A percentile compares a stretch with the other conserved stretches of the same genome.
These are phyloP conservation scores for Phanerodontia chrysosporium DNA, from an alignment of 768 basidiomycete species.

Conservation along the genomic window DNA sequence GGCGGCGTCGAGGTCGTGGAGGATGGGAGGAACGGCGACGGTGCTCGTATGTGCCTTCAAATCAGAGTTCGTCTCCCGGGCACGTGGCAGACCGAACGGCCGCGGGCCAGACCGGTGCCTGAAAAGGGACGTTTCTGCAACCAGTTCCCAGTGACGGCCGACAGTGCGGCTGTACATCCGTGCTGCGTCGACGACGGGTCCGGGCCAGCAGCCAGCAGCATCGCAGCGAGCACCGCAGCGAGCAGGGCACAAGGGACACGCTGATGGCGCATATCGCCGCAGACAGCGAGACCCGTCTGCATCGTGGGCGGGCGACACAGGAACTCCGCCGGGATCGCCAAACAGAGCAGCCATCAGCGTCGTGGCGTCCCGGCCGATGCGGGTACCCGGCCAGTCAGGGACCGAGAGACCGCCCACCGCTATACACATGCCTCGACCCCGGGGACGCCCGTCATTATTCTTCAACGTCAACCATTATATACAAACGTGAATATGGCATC, in stretches of 20 bases:
- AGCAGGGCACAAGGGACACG: not conserved
- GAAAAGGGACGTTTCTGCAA: not conserved
- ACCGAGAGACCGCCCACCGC: no score
- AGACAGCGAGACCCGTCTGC: not conserved
- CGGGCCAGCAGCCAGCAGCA: not conserved
- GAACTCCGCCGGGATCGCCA: not conserved
- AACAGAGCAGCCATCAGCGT: not conserved
- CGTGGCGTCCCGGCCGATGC: not conserved
- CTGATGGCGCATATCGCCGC: no score
- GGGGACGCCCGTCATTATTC: no score
- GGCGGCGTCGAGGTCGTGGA: not conserved
- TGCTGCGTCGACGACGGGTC: no score
- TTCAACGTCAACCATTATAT: no score
- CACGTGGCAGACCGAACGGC: slow-evolving; percentile 1
- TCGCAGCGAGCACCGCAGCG: not conserved
- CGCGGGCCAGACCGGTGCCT: slow-evolving; percentile 3
- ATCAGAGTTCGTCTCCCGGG: not conserved
- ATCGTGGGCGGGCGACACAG: not conserved
- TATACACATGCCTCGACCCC: no score
- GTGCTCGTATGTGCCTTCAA: not conserved
- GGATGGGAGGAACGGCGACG: not conserved
- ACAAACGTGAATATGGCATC: no score
- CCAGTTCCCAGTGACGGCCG: slow-evolving; percentile 1
- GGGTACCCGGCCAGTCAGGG: slow-evolving; percentile 3
- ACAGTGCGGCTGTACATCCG: not conserved